phyloP scores from a whole-genome alignment of 2,329 filamentous ascomycete species.

The Neurospora crassa region DNA sequence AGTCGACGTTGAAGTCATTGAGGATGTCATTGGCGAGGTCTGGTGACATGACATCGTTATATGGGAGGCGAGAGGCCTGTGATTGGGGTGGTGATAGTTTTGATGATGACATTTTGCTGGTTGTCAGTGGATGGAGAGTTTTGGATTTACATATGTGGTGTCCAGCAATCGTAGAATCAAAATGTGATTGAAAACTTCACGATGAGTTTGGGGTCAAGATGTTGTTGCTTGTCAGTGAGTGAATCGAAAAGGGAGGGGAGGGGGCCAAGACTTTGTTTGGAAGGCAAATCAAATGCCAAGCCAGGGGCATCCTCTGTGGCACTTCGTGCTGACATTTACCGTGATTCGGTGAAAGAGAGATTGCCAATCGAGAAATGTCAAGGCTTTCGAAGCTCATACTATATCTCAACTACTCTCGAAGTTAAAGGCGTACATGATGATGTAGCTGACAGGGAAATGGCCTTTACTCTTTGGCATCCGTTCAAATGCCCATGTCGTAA shows the following conservation, averaged over 20 bases:
- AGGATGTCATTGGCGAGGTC: constrained; percentile 20
- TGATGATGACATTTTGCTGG: neutral
- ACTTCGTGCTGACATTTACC: neutral
- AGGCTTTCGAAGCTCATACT: neutral
- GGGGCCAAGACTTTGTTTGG: neutral
- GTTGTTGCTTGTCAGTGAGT: neutral
- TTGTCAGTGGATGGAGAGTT: neutral
- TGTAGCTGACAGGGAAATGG: neutral
- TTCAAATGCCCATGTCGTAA: neutral
- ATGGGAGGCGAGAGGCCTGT: neutral
- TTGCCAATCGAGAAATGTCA: neutral
- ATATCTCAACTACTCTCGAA: neutral
- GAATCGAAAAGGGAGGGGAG: neutral
- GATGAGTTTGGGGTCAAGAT: neutral
- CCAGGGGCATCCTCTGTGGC: neutral
- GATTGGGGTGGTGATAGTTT: neutral
- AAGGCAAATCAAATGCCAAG: neutral
- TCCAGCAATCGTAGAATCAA: neutral
- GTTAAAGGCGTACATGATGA: neutral
- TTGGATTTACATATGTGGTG: neutral
- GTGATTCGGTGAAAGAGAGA: neutral
- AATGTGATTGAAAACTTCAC: neutral
- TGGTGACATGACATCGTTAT: neutral
- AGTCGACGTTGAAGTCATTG: constrained; percentile 23
- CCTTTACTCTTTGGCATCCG: neutral